phyloP scores from a whole-genome alignment of 768 basidiomycete species.

The Lactarius hengduanensis region DNA sequence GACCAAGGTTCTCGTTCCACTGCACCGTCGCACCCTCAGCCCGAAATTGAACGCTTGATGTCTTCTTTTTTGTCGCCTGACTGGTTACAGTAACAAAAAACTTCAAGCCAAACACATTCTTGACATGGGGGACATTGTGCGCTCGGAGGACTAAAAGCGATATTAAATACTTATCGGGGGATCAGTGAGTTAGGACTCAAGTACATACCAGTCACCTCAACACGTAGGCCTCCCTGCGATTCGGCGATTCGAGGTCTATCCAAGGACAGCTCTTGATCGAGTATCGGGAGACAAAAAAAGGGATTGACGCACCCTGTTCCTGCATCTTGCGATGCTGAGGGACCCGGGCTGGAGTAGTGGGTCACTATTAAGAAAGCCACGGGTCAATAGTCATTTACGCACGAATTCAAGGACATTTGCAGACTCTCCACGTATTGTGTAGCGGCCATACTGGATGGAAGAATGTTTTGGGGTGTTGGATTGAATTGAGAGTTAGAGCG shows the following conservation, averaged over 20 bases:
- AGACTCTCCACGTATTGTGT: background rate
- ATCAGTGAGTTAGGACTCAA: background rate
- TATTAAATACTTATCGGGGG: background rate
- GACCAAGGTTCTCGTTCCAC: background rate
- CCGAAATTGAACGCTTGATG: background rate
- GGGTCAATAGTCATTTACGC: background rate
- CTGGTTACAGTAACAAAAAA: background rate
- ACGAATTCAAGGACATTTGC: background rate
- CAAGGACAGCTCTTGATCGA: background rate
- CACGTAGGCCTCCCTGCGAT: background rate
- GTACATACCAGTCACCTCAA: background rate
- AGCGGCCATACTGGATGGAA: background rate
- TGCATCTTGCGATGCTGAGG: background rate
- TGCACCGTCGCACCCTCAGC: background rate
- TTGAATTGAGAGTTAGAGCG: too few species aligned
- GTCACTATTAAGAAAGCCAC: background rate
- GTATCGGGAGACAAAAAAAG: background rate
- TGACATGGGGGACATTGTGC: background rate
- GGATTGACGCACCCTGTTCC: background rate
- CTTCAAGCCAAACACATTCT: background rate
- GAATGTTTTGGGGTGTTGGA: too few species aligned
- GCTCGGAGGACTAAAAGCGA: background rate
- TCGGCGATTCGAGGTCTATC: background rate
- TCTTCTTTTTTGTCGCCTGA: background rate
- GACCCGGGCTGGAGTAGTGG: background rate